These are phyloP conservation scores for Aethionema arabicum DNA, from an alignment of 345 rosid species.

Conservation along the genomic window DNA sequence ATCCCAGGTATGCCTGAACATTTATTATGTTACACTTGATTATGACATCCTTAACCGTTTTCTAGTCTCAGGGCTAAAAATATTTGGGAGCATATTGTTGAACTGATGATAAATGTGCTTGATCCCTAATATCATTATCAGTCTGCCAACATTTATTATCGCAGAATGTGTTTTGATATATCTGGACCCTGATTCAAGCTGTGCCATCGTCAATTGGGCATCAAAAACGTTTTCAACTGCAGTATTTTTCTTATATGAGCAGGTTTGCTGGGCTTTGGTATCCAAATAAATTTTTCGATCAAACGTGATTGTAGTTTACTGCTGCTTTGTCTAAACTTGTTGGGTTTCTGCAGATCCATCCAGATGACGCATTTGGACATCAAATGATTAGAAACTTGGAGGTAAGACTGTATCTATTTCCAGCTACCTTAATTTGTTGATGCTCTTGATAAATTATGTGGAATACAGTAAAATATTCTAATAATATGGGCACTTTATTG, in stretches of 20 bases:
- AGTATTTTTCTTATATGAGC: conserved; percentile 90
- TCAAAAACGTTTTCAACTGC: conserved; percentile 70
- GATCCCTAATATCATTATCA: conserved; percentile 65
- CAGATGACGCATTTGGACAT: conserved; percentile 96
- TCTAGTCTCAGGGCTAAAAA: neutral
- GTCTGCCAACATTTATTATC: conserved; percentile 95
- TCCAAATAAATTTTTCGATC: conserved; percentile 3
- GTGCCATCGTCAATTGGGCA: conserved; percentile 77
- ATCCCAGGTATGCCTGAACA: conserved; percentile 62
- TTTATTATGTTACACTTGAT: neutral
- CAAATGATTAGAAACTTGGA: conserved; percentile 97
- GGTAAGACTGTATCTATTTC: conserved; percentile 46
- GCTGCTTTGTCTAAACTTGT: conserved; percentile 21
- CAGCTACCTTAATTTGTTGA: conserved; percentile 6
- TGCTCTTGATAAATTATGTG: conserved; percentile 11
- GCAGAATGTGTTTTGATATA: conserved; percentile 99
- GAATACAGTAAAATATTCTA: conserved; percentile 1
- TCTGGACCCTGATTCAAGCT: conserved; percentile 88
- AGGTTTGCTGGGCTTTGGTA: conserved; percentile 46
- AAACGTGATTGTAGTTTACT: conserved; percentile 20
- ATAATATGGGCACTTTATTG: conserved; percentile 16
- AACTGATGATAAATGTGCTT: conserved; percentile 35
- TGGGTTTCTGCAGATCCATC: conserved; percentile 66
- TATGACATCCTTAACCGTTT: conserved; percentile 11
- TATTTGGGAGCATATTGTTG: conserved; percentile 16